Evolutionary conservation across 805 yeast species (phyloP).

Genomic region (Candida piceae): DNA sequence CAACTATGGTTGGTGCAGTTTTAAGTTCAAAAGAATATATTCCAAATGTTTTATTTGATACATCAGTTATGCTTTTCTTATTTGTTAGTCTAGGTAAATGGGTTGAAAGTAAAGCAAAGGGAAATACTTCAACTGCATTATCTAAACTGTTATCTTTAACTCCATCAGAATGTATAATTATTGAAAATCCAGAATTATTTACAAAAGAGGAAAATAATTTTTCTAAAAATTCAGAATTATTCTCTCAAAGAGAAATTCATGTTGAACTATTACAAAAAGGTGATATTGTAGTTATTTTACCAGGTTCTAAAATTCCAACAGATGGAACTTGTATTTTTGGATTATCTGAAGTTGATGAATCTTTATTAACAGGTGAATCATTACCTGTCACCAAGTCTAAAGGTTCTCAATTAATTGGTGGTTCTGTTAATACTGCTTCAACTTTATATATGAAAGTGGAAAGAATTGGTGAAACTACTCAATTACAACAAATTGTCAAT

Average conservation of each 20-base stretch:
- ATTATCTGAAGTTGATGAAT: slow-evolving; percentile 79
- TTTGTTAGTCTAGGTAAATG: slow-evolving; percentile 89
- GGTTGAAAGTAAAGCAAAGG: slow-evolving; percentile 88
- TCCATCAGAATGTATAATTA: slow-evolving; percentile 69
- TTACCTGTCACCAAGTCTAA: slow-evolving; percentile 58
- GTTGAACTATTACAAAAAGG: slow-evolving; percentile 72
- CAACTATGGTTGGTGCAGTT: slow-evolving; percentile 50
- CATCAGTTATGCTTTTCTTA: slow-evolving; percentile 75
- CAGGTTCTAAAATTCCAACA: slow-evolving; percentile 88
- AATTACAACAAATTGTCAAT: slow-evolving; percentile 78
- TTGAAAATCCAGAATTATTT: slow-evolving; percentile 35
- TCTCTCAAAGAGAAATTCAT: slow-evolving; percentile 51
- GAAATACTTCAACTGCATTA: slow-evolving; percentile 86
- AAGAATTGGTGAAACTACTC: slow-evolving; percentile 77
- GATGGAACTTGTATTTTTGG: slow-evolving; percentile 84
- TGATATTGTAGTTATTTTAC: slow-evolving; percentile 73
- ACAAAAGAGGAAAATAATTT: no score
- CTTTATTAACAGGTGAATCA: slow-evolving; percentile 89
- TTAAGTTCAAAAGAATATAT: slow-evolving; percentile 38
- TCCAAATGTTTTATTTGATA: slow-evolving; percentile 78
- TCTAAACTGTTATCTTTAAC: slow-evolving; percentile 75
- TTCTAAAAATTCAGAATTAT: no score
- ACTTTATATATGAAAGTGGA: slow-evolving; percentile 63
- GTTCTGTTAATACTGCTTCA: slow-evolving; percentile 82
- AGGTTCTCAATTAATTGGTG: slow-evolving; percentile 76